Conservation (phyloP, 2,329 filamentous ascomycete genomes). For the Thielaviopsis ethacetica region DNA sequence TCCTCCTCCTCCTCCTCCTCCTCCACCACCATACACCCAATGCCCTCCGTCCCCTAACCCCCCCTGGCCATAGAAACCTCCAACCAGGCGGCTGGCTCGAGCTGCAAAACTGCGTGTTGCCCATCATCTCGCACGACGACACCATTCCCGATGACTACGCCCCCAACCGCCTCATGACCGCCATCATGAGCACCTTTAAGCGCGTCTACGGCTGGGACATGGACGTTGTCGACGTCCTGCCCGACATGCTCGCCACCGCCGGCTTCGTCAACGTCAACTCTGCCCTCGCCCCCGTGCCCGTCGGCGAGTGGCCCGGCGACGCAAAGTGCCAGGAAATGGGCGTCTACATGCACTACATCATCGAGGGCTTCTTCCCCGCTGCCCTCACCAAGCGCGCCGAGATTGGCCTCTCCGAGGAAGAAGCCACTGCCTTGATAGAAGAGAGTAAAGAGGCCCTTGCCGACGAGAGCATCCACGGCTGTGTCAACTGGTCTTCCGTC, state of each 20-base stretch:
- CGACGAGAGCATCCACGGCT: slow-evolving; percentile 20
- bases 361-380: slow-evolving; percentile 21
- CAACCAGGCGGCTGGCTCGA: slow-evolving; percentile 26
- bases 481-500: slow-evolving; percentile 21
- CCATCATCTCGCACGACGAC: slow-evolving; percentile 20
- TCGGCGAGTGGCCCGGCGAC: slow-evolving; percentile 24
- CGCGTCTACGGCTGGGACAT: slow-evolving; percentile 22
- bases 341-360: slow-evolving; percentile 21
- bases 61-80: slow-evolving; percentile 16
- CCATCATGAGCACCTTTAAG: slow-evolving; percentile 19
- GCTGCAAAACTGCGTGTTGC: slow-evolving; percentile 21
- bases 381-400: slow-evolving; percentile 20
- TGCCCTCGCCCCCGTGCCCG: slow-evolving; percentile 18
- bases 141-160: slow-evolving; percentile 15
- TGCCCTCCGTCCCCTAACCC: too few species aligned
- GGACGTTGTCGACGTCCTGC: slow-evolving; percentile 17
- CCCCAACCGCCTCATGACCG: slow-evolving; percentile 19
- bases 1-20: too few species aligned
- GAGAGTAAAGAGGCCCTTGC: slow-evolving; percentile 19
- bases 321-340: slow-evolving; percentile 22
- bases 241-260: slow-evolving; percentile 16
- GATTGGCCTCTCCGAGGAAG: slow-evolving; percentile 20
- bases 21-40: too few species aligned
- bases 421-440: slow-evolving; percentile 20
- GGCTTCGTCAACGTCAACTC: slow-evolving; percentile 22